These are phyloP conservation scores for Zygoascus flipseniorum DNA, from an alignment of 805 yeast species.

Conservation along the genomic window DNA sequence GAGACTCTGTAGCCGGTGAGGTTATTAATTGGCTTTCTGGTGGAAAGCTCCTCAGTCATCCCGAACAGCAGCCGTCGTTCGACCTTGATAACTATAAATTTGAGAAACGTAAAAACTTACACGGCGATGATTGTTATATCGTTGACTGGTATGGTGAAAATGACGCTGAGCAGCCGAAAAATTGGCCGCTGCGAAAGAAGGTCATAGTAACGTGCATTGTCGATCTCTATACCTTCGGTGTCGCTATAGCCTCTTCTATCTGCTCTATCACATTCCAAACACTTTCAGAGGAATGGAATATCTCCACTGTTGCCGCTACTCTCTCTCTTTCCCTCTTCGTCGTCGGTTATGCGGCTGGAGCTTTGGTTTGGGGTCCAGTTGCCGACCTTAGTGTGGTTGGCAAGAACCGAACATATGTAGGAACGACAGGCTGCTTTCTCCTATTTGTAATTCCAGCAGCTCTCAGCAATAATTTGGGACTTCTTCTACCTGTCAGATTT, in stretches of 20 bases:
- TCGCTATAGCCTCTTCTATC: constrained; percentile 40
- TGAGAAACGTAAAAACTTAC: neutral
- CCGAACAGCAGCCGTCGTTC: neutral
- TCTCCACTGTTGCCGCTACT: constrained; percentile 41
- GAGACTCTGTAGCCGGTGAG: neutral
- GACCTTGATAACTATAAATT: neutral
- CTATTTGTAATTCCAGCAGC: neutral
- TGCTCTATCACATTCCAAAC: constrained; percentile 32
- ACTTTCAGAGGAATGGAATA: constrained; percentile 33
- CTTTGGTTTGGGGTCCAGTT: constrained; percentile 55
- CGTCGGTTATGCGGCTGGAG: constrained; percentile 64
- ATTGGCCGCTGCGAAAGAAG: constrained; percentile 40
- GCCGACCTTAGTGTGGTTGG: constrained; percentile 46
- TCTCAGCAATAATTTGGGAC: constrained; percentile 34
- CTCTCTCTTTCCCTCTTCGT: constrained; percentile 52
- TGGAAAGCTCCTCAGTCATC: neutral
- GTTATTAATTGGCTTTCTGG: neutral
- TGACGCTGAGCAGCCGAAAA: constrained; percentile 48
- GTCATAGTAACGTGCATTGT: constrained; percentile 32
- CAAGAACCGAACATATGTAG: constrained; percentile 37
- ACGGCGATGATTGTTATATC: neutral
- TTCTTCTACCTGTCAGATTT: constrained; percentile 46
- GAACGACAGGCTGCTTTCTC: constrained; percentile 36
- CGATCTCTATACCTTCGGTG: constrained; percentile 35
- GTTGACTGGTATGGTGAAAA: constrained; percentile 15